A percentile compares a stretch with the other conserved stretches of the same genome.
Evolutionary conservation across 2,329 filamentous ascomycete genomes (phyloP).

Genomic region (Penicillium verrucosum): DNA sequence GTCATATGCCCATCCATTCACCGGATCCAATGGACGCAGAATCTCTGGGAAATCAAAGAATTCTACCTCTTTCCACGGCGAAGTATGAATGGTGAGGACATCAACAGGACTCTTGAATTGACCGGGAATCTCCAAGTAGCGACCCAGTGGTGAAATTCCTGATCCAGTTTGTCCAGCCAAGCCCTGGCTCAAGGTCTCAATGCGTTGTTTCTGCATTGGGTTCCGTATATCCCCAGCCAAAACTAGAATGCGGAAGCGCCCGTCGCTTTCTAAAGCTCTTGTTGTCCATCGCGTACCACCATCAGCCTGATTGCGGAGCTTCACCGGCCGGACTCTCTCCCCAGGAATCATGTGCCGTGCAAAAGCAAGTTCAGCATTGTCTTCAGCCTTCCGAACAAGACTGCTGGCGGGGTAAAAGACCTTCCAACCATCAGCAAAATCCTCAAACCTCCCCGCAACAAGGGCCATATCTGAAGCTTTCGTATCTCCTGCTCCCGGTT

Average conservation of each 20-base stretch:
- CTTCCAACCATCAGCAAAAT: conserved; percentile 15
- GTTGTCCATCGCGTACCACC: conserved; percentile 17
- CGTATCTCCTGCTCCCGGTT: neutral
- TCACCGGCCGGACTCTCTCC: conserved; percentile 22
- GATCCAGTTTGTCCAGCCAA: conserved; percentile 27
- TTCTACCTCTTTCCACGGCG: conserved; percentile 50
- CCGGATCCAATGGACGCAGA: conserved; percentile 48
- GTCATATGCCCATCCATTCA: conserved; percentile 55
- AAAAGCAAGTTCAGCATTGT: neutral
- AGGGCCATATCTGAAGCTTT: conserved; percentile 19
- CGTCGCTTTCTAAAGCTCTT: conserved; percentile 32
- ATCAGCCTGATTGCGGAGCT: conserved; percentile 18
- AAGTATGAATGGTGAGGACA: conserved; percentile 59
- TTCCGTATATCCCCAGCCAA: conserved; percentile 59
- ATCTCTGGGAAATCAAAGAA: conserved; percentile 51
- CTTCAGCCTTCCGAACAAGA: conserved; percentile 3
- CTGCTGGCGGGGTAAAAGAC: conserved; percentile 10
- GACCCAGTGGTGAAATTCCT: conserved; percentile 40
- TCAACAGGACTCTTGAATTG: conserved; percentile 54
- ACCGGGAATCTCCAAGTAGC: conserved; percentile 36
- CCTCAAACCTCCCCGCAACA: conserved; percentile 16
- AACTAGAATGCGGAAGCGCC: conserved; percentile 42
- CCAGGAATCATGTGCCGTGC: conserved; percentile 5
- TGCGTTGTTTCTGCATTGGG: conserved; percentile 43
- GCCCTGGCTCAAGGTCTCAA: conserved; percentile 48